Evolutionary conservation across 1,284 basidiomycete species (phyloP), one percentile per base, ranked within the genome.

Genomic region (Caloboletus firmus): DNA sequence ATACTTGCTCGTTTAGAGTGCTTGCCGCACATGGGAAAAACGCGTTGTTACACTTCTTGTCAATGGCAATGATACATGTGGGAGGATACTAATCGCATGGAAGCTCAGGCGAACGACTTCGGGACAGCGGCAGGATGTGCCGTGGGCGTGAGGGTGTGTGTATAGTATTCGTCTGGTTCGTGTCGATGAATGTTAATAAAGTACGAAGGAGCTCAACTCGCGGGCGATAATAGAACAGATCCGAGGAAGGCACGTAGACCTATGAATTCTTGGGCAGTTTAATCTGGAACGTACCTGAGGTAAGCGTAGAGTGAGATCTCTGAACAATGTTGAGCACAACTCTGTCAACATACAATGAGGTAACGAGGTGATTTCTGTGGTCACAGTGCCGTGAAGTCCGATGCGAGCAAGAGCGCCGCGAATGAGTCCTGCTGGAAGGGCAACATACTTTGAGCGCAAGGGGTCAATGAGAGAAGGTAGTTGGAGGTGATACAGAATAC

Each of bases 371-470:
- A 91, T 81, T 66, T 96, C 93, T 7, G 91, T 85, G 0, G 81
- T 76, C 0, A 95, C 89, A 2, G 80, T 84, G 18, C 82, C 84
- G 40, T 86, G 79, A 59, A 87, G 82, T 13, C 93, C 93, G n/a
- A 95, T 73, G 46, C 92, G 78, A 8, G 79, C 74, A 1, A 95
- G 79, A 2, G 90, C 85, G n/a, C 93, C 93, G 53, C 86, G 83
- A 44, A 96, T 85, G 41, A 95, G 80, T 15, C 92, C 93, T 40
- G 84, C 84, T 1, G 91, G 81, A 72, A 93, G 84, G 8, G 89
- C 82, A 30, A 87, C 83, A 63, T 93, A 91, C 89, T 93, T 42
- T 11, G 57, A 5, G 39, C 10, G 42, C 31, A 34, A 36, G n/a
- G 11, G 3, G 17, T 37, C 1, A 41, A 32, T 49, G 17, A 49